Percentiles rank a stretch among this genome's conserved stretches.
Evolutionary conservation across 2,329 filamentous ascomycete species (phyloP).

Genomic region (Xylariaceae sp.): DNA sequence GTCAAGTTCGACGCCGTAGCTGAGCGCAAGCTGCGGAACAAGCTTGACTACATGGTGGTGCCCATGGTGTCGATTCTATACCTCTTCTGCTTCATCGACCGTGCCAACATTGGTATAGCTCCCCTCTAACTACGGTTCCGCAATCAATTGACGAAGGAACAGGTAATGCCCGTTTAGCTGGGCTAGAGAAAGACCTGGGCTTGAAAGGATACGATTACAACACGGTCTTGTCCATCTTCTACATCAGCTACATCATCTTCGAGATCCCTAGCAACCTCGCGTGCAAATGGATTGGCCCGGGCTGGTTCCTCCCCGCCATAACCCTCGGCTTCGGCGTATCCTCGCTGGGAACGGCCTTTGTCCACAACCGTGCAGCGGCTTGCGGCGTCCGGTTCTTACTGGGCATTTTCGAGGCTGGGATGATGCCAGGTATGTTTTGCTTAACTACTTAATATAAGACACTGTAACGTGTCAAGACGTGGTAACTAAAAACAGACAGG

Average conservation of each 20-base stretch:
- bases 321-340: constrained; percentile 60
- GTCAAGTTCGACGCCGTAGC: constrained; percentile 53
- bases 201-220: constrained; percentile 66
- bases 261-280: constrained; percentile 65
- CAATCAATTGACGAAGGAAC: neutral
- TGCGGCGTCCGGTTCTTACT: constrained; percentile 64
- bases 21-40: constrained; percentile 53
- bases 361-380: constrained; percentile 47
- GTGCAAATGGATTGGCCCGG: constrained; percentile 68
- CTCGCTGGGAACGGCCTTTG: constrained; percentile 64
- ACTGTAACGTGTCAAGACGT: neutral
- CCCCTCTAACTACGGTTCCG: neutral
- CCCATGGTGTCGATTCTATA: constrained; percentile 62
- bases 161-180: constrained; percentile 67
- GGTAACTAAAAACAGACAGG: constrained; percentile 29
- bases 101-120: constrained; percentile 60
- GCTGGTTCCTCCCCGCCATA: constrained; percentile 64
- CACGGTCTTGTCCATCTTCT: constrained; percentile 62
- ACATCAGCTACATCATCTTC: constrained; percentile 68
- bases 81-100: constrained; percentile 67
- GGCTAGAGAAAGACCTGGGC: constrained; percentile 58
- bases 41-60: constrained; percentile 60
- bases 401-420: constrained; percentile 67
- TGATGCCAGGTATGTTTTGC: constrained; percentile 53
- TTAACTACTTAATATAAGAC: neutral